Evolutionary conservation across 306 rosid species (phyloP), one percentile per base, ranked within the genome.

Genomic region (Inga leiocalycina): DNA sequence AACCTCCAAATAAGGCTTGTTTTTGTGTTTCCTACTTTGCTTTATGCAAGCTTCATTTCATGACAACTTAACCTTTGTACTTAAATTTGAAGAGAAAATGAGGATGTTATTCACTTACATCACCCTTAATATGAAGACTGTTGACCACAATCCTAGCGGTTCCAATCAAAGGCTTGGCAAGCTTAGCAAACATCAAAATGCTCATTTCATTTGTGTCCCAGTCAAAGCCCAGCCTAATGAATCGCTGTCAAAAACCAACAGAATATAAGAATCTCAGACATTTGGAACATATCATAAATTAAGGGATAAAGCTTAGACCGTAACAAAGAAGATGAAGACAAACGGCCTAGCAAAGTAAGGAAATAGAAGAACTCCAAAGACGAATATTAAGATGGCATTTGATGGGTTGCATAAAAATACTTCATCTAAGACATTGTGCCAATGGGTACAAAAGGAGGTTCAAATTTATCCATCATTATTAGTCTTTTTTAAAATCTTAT

Each of bases 121-220:
- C 97, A 71, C 99, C 99, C 90, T 89, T 97, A 64, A 97, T 88
- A 87, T 97, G 99, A 80, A 97, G 93, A 86, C 93, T 94, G 82
- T 97, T 97, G 72, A 97, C 91, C 74, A 92, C 97, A 79, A 97
- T 92, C 86, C 99, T 91, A 54, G 98, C 98, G 66, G 99, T 94
- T 85, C 99, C 98, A 39, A 85, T 81, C 35, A 96, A 87, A 56
- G 99, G 99, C 86, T 84, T 93, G 37, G 92, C 95, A 82, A 97
- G 93, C 89, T 94, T 97, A 10, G 97, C 99, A 66, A 83, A 98
- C 87, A 97, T 52, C 88, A 97, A 78, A 87, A 94, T 89, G 78
- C 98, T 94, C 94, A 97, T 91, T 74, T 94, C 99, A 75, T 86
- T 88, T 81, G 99, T 91, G 83, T 97, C 97, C 99, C 99, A 97